Evolutionary conservation across 2,329 filamentous ascomycete genomes (phyloP), one percentile per base, ranked within the genome.

Genomic region (Fragosphaeria purpurea): DNA sequence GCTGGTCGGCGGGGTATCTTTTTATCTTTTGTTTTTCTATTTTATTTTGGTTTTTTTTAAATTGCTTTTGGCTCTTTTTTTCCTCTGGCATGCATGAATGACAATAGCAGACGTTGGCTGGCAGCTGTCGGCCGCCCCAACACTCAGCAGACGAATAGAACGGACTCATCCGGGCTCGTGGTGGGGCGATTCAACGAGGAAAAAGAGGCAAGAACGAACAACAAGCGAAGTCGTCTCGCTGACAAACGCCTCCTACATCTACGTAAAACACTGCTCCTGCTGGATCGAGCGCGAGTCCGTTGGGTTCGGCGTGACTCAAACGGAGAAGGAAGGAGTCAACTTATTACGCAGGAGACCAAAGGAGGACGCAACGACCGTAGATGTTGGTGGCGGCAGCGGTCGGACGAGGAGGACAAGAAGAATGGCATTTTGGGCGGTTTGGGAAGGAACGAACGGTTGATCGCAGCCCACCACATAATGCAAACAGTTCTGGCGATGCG

Each of bases 1-100:
- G 12, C 13, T 50, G 22, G 37, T 46, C 12, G 54, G 51, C 51
- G 53, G 55, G 55, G 55, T 55, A 53, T 47, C 50, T 46, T 52
- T 41, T 46, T n/a, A n/a, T 34, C 31, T 51, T 45, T 47, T 45
- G 22, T 35, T 47, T 41, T 50, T 7, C 35, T 11, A 7, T 37
- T 11, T 37, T 11, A 7, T 11, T 37, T 37, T 7, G 7, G 7
- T 37, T 37, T 11, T 11, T 11, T 37, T 11, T 37, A 37, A 22
- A 22, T 22, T 22, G 22, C 22, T 42, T 32, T 37, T 40, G 12
- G 38, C 45, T 41, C 50, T 30, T 13, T 46, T 33, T 44, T 44
- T 37, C 47, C 47, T 22, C 22, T 22, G 22, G 22, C 22, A 22
- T 22, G 22, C 22, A 22, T 22, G 22, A 22, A 22, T 22, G 22